These are phyloP conservation scores for Fusarium napiforme DNA, from an alignment of 2,329 filamentous ascomycete genomes.

Conservation along the genomic window DNA sequence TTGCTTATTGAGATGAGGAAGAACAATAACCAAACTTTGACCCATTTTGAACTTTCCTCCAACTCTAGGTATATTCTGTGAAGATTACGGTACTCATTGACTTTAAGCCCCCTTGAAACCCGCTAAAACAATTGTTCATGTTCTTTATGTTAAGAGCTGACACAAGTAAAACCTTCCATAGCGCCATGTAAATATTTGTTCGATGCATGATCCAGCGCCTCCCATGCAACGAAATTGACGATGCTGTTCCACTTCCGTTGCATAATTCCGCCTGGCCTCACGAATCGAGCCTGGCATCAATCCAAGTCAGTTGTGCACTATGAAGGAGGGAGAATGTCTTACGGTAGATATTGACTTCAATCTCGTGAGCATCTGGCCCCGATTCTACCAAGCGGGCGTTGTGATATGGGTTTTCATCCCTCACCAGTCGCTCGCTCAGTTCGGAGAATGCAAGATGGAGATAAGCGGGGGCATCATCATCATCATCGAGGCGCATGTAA, in stretches of 20 bases:
- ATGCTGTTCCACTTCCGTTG: not conserved
- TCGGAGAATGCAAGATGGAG: not conserved
- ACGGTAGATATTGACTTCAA: not conserved
- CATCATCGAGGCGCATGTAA: not conserved
- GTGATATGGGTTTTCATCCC: not conserved
- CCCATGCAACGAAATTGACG: not conserved
- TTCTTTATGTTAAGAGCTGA: accelerated
- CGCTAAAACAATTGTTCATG: not conserved
- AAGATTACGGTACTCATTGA: not conserved
- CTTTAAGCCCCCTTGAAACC: not conserved
- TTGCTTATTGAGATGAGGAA: not conserved
- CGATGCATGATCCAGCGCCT: not conserved
- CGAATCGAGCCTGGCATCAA: not conserved
- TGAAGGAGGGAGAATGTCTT: not conserved
- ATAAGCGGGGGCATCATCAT: not conserved
- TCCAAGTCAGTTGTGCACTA: not conserved
- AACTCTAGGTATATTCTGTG: not conserved
- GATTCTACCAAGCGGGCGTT: not conserved
- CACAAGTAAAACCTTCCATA: not conserved
- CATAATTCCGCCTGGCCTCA: not conserved
- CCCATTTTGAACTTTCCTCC: not conserved
- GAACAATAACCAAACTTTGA: too few species aligned
- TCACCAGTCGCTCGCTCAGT: not conserved
- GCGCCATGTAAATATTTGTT: not conserved
- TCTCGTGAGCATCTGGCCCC: not conserved